These are phyloP conservation scores for Fragosphaeria purpurea DNA, from an alignment of 2,329 filamentous ascomycete genomes.

Conservation along the genomic window DNA sequence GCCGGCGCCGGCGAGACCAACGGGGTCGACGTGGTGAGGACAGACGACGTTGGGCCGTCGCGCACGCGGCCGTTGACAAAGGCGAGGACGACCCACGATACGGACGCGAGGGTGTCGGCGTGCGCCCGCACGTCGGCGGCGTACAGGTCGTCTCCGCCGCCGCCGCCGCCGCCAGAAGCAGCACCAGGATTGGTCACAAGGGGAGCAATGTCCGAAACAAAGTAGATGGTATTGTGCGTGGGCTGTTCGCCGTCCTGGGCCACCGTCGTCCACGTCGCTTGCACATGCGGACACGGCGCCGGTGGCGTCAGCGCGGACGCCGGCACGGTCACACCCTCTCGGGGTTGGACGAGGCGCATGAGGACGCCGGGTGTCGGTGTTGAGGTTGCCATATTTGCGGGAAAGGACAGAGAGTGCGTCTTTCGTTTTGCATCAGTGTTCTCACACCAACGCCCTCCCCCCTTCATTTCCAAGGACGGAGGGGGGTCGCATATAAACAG, in stretches of 20 bases:
- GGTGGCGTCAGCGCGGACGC: not conserved
- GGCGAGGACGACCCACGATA: conserved; percentile 9
- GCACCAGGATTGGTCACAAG: not conserved
- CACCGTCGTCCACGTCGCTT: not conserved
- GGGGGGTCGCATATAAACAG: too few species aligned
- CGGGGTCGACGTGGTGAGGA: not conserved
- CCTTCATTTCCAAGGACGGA: too few species aligned
- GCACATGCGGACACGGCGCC: conserved; percentile 5
- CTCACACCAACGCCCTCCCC: too few species aligned
- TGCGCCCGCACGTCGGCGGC: conserved; percentile 3
- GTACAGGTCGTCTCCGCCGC: not conserved
- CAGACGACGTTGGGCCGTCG: not conserved
- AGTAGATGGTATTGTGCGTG: conserved; percentile 3
- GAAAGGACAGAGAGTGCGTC: not conserved
- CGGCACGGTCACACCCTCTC: not conserved
- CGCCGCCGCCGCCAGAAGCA: too few species aligned
- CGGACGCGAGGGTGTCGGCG: not conserved
- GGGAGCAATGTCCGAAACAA: conserved; percentile 10
- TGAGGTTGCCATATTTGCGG: not conserved
- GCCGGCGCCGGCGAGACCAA: not conserved
- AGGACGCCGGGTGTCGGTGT: conserved; percentile 4
- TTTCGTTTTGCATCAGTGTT: too few species aligned
- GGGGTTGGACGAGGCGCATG: conserved; percentile 8
- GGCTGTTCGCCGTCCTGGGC: conserved; percentile 3
- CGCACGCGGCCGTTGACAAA: conserved; percentile 10